Evolutionary conservation across 495 filamentous ascomycete genomes (phyloP), one percentile per base, ranked within the genome.

Genomic region (Paragyromitra xinjiangensis): DNA sequence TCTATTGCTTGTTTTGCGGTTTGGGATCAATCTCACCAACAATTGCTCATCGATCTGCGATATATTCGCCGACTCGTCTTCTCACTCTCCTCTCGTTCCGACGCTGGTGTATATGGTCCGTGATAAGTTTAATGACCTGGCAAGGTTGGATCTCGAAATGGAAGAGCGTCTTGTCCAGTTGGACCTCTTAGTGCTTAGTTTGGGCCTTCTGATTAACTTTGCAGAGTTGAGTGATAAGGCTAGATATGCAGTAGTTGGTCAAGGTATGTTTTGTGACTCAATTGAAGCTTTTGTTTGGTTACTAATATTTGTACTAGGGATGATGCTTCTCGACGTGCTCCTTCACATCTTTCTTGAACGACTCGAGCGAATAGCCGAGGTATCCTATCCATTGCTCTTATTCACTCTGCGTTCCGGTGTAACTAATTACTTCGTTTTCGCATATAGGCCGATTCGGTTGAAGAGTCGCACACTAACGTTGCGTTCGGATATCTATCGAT

Each of bases 401-500:
- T 42, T 26, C 34, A 59, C 64, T 19, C n/a, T 65, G 55, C 69
- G 76, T 67, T 72, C 40, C 59, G 62, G 61, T 37, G 42, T 78
- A 19, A 45, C 58, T 67, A 62, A 67, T 69, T 34, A 29, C 48
- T 48, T 34, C 0, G 14, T 19, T 75, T 26, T 72, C 51, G 67
- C 44, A 26, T 22, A 22, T 75, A 97, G 93, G 94, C 92, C 69
- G 90, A 93, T 82, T 95, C 94, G 0, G 88, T 94, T 80, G 87
- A 93, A 82, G 93, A 93, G 79, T 90, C 91, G n/a, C 91, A 91
- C 64, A 88, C 90, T 64, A 97, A 95, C 82, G 94, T 99, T 39
- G 92, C 93, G 2, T 90, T 94, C 71, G 96, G 96, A 37, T 99
- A 97, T 80, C 86, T 99, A 53, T 90, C 95, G 0, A 90, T 98